Evolutionary conservation across 2,329 filamentous ascomycete genomes (phyloP), one percentile per base, ranked within the genome.

Genomic region (Colletotrichum somersetense): DNA sequence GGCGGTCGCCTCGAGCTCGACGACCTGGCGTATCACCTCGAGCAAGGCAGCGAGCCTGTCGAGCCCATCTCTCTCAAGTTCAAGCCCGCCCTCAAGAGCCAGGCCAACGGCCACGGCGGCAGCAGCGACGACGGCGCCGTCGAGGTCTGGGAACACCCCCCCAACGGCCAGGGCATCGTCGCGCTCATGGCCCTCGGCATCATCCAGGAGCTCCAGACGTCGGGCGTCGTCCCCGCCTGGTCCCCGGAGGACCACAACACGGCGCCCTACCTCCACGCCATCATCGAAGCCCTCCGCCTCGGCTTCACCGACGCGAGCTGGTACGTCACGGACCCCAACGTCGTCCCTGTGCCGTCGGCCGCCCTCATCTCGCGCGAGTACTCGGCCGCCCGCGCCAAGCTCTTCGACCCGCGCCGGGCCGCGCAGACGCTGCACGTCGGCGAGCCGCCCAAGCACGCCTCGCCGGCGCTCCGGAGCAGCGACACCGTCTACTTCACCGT

Each of bases 401-500:
- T 92, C 7, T 91, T 91, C 76, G 80, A 88, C 71, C 79, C 89
- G 0, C 84, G 86, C 0, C 88, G 89, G 65, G 86, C 93, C 0
- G 92, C 92, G 77, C 80, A 85, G 0, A 83, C 87, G 10, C 81
- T 92, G 1, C 83, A 89, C 55, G 92, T 94, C 78, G 96, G 95
- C 67, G 77, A 84, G 33, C 86, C 86, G 0, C 74, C 77, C 0
- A 63, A 80, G 1, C 93, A 79, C 44, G 69, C 76, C 2, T 94
- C 80, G 1, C 95, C 95, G 0, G 96, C 96, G 0, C 90, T 97
- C 73, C 91, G 91, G 74, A 92, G 93, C 82, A 93, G 92, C 80
- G 96, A 99, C 81, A 98, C 96, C 0, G 96, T 98, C 38, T 98
- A 98, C 85, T 97, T 98, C 79, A 91, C 92, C 68, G 92, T 92